Evolutionary conservation across 108 stramenopile species (phyloP).

Genomic region (Skeletonema grethae): DNA sequence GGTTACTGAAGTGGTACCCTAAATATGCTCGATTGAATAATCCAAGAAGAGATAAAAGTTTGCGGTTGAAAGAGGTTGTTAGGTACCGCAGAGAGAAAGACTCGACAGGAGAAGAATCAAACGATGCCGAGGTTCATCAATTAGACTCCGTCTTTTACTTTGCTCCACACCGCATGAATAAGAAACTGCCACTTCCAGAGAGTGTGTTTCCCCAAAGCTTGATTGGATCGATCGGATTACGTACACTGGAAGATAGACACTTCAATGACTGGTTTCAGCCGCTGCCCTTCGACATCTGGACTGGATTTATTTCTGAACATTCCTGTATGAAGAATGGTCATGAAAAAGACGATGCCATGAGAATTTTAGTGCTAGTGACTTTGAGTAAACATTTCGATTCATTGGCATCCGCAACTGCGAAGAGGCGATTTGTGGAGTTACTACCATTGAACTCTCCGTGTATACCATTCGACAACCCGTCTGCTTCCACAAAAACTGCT

Average conservation of each 20-base stretch:
- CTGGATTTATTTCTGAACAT: slow-evolving; percentile 60
- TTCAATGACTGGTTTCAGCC: slow-evolving; percentile 59
- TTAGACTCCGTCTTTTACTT: slow-evolving; percentile 66
- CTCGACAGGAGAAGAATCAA: slow-evolving; percentile 12
- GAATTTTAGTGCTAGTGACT: slow-evolving; percentile 45
- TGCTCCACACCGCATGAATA: slow-evolving; percentile 41
- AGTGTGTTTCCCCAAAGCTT: slow-evolving; percentile 51
- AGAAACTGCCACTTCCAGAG: slow-evolving; percentile 71
- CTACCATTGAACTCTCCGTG: slow-evolving; percentile 8
- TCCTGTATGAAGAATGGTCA: slow-evolving; percentile 54
- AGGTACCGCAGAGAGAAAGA: slow-evolving; percentile 33
- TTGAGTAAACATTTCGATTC: slow-evolving; percentile 55
- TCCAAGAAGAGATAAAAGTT: slow-evolving; percentile 29
- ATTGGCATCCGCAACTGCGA: slow-evolving; percentile 5
- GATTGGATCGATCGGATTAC: slow-evolving; percentile 48
- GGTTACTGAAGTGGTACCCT: slow-evolving; percentile 74
- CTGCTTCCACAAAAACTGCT: slow-evolving; percentile 24
- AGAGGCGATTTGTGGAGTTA: slow-evolving; percentile 21
- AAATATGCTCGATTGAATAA: slow-evolving; percentile 53
- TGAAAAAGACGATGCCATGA: slow-evolving; percentile 49
- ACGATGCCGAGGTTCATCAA: slow-evolving; percentile 14
- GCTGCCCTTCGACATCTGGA: slow-evolving; percentile 71
- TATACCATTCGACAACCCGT: slow-evolving; percentile 18
- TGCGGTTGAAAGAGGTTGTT: slow-evolving; percentile 54
- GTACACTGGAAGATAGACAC: slow-evolving; percentile 50